Conservation (phyloP, 768 basidiomycete genomes). For the Leucocoprinus sp. region DNA sequence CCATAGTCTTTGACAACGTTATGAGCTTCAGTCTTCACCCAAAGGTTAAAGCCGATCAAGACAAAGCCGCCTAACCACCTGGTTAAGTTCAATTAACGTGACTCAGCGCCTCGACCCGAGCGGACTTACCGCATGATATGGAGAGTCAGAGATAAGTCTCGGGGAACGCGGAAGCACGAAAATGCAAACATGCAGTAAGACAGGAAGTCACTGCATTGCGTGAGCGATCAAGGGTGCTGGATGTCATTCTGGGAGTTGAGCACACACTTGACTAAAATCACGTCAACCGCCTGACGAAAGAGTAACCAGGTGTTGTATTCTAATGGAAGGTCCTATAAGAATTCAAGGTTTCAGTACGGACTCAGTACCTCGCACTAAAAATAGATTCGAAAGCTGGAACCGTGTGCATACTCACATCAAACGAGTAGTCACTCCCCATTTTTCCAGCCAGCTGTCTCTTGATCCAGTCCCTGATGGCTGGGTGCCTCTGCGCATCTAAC, state of each 20-base stretch:
- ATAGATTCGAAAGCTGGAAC: not conserved
- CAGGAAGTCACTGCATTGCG: constrained; percentile 69
- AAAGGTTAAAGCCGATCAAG: constrained; percentile 90
- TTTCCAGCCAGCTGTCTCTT: constrained; percentile 78
- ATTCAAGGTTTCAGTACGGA: not conserved
- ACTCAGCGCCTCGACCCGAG: too few species aligned
- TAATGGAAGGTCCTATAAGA: constrained; percentile 68
- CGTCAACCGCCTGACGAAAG: constrained; percentile 92
- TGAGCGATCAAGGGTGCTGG: constrained; percentile 5
- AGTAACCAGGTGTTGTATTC: constrained; percentile 97
- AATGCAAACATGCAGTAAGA: constrained; percentile 95
- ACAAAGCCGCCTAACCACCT: constrained; percentile 86
- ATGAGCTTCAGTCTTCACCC: constrained; percentile 98
- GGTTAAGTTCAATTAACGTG: not conserved
- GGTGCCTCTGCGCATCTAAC: constrained; percentile 70
- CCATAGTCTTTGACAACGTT: constrained; percentile 97
- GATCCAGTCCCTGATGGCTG: constrained; percentile 73
- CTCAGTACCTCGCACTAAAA: constrained; percentile 4
- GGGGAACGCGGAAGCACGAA: constrained; percentile 83
- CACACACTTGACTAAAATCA: constrained; percentile 89
- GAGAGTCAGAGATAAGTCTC: constrained; percentile 59
- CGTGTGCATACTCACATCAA: constrained; percentile 55
- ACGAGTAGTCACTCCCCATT: constrained; percentile 92
- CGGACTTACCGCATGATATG: constrained; percentile 64
- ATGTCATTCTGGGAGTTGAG: not conserved